These are phyloP conservation scores for Collybia nuda DNA, from an alignment of 768 basidiomycete genomes.

Conservation along the genomic window DNA sequence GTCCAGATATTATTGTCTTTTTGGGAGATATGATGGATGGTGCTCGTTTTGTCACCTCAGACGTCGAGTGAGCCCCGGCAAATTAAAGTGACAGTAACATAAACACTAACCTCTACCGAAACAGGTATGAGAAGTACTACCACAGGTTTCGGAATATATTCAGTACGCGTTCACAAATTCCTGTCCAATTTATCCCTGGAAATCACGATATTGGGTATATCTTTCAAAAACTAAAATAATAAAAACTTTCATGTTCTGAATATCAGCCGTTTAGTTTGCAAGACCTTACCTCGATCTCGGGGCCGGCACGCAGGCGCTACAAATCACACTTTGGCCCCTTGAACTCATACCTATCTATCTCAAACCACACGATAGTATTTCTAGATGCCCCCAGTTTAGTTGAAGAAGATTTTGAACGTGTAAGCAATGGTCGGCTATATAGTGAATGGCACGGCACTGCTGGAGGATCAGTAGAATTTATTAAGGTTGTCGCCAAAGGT, in stretches of 20 bases:
- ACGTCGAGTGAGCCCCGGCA: constrained; percentile 58
- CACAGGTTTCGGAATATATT: constrained; percentile 74
- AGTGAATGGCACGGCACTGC: constrained; percentile 46
- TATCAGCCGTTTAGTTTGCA: constrained; percentile 43
- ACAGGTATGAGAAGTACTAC: constrained; percentile 75
- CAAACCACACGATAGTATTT: constrained; percentile 71
- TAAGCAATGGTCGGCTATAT: constrained; percentile 35
- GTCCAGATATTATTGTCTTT: constrained; percentile 76
- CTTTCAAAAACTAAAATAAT: neutral
- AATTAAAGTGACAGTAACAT: constrained; percentile 3
- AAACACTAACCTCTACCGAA: neutral
- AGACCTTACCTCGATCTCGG: constrained; percentile 40
- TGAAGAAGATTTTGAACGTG: constrained; percentile 67
- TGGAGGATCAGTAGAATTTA: constrained; percentile 55
- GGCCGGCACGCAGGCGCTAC: constrained; percentile 56
- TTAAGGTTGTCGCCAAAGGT: constrained; percentile 42
- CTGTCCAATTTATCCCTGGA: constrained; percentile 77
- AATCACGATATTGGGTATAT: constrained; percentile 87
- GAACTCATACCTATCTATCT: constrained; percentile 61
- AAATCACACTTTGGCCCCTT: constrained; percentile 73
- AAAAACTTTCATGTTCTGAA: neutral
- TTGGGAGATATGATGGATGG: constrained; percentile 94
- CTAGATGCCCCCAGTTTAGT: constrained; percentile 73
- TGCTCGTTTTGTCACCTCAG: constrained; percentile 64
- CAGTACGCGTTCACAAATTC: constrained; percentile 40